Percentiles rank a stretch among this genome's conserved stretches.
These are phyloP conservation scores for Colletotrichum filicis DNA, from an alignment of 2,329 filamentous ascomycete genomes.

Conservation along the genomic window DNA sequence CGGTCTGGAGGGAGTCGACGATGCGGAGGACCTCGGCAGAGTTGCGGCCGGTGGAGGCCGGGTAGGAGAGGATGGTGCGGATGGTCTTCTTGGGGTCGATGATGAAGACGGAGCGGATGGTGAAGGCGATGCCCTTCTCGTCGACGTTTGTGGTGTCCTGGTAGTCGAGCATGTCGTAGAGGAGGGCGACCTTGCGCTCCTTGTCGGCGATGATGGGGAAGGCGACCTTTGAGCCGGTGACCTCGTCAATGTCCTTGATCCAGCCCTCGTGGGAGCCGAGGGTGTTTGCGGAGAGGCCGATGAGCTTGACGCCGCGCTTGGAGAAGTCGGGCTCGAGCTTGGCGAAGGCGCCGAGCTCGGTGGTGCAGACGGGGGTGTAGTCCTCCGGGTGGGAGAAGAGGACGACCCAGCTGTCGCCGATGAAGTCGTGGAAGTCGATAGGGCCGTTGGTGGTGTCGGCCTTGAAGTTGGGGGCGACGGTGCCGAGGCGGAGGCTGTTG, in stretches of 20 bases:
- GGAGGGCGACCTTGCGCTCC: slow-evolving; percentile 77
- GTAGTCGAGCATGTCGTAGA: slow-evolving; percentile 87
- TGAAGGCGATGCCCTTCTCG: slow-evolving; percentile 87
- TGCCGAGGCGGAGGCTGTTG: slow-evolving; percentile 71
- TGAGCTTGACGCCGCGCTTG: slow-evolving; percentile 89
- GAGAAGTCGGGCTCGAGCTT: slow-evolving; percentile 90
- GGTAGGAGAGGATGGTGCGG: slow-evolving; percentile 91
- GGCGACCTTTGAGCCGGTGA: slow-evolving; percentile 74
- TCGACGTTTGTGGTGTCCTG: slow-evolving; percentile 86
- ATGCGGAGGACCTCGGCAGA: slow-evolving; percentile 82
- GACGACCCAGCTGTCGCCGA: slow-evolving; percentile 82
- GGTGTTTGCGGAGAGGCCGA: slow-evolving; percentile 89
- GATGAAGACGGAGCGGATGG: slow-evolving; percentile 94
- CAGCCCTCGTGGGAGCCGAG: slow-evolving; percentile 85
- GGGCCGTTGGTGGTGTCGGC: slow-evolving; percentile 82
- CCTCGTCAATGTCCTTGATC: slow-evolving; percentile 90
- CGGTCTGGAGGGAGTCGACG: slow-evolving; percentile 82
- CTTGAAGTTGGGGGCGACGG: slow-evolving; percentile 82
- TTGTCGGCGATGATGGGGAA: slow-evolving; percentile 89
- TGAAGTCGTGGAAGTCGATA: slow-evolving; percentile 86
- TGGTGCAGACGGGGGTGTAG: slow-evolving; percentile 96
- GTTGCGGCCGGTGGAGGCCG: slow-evolving; percentile 89
- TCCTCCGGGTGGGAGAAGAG: slow-evolving; percentile 90
- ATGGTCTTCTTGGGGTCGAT: slow-evolving; percentile 96
- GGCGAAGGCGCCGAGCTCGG: slow-evolving; percentile 92